Base-by-base conservation (phyloP, 2,329 filamentous ascomycete genomes). In the Pestalotiopsis sp. region DNA sequence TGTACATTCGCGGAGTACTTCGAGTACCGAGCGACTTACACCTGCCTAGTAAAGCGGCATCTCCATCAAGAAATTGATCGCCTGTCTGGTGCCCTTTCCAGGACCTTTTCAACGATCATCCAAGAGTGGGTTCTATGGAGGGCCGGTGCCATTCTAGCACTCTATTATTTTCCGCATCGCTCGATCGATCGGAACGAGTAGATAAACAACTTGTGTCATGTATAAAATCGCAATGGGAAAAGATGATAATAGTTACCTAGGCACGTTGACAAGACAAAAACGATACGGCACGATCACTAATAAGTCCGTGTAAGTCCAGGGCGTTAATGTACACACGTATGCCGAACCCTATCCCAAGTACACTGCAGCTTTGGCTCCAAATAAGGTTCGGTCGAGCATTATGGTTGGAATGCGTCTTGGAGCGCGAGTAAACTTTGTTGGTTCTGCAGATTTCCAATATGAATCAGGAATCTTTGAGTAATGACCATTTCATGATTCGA, bases 11-110 rank as follows among this genome's bases (percentile, higher is more conserved):
- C 31, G 25, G 13, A 60, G 57, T 25, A 61, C 36, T 31, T 31
- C n/a, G 36, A 36, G 14, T 36, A 27, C 59, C 57, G 57, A 31
- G 59, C 9, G 27, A 36, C 56, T 23, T 20, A 41, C 25, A 27
- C 27, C 27, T 61, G 31, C 59, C 59, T 11, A 38, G 59, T 61
- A 61, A 61, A 61, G 59, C 59, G 59, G 59, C 59, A 61, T 27
- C 59, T 61, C 59, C 59, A 61, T 61, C 9, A 3, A 61, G 59
- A 36, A 52, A 61, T 61, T 27, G 59, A 61, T 38, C 59, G n/a
- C 27, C 59, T 27, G 59, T 58, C 25, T 1, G 25, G 31, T 40
- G 25, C 12, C 36, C 17, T 25, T n/a, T 36, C 27, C 20, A 2
- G 36, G 25, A n/a, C 23, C 17, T 36, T 61, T 61, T 36, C 59